Base-by-base conservation (phyloP, 768 basidiomycete genomes). In the Auriculariales sp. region DNA sequence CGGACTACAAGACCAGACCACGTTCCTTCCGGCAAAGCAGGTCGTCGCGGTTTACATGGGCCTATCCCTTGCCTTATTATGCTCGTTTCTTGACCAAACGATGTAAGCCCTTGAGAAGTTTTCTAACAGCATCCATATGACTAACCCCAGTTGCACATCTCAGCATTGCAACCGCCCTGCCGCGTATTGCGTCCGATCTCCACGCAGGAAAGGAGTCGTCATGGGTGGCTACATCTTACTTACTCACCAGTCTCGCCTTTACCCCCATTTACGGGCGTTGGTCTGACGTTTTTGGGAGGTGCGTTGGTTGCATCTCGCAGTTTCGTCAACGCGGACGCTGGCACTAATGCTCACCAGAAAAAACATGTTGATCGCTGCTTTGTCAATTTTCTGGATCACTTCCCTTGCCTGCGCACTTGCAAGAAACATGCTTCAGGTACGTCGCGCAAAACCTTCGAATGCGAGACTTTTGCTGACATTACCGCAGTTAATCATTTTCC, bases 31-130 rank as follows among this genome's bases (percentile, higher is more conserved):
- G 24, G 51, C 54, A 3, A 49, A 42, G 46, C 54, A 54, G 45
- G 54, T 57, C 28, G 54, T 57, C 28, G 50, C 33, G 22, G 56
- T 57, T 3, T 57, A 53, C 33, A 12, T 53, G 25, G 56, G 54
- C 2, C 46, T 57, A 29, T 55, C 54, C 6, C 45, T 55, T 19
- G 56, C 54, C 7, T 51, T 57, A 11, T 48, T 51, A 22, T 55
- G 54, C 46, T 52, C 56, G 9, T 52, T 57, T 46, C 46, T 57
- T 28, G 56, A 57, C 28, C 56, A 57, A 49, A 57, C 54, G n/a
- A n/a, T n/a, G n/a, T n/a, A n/a, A n/a, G n/a, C n/a, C n/a, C n/a
- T n/a, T n/a, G n/a, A n/a, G n/a, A n/a, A n/a, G n/a, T n/a, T n/a
- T n/a, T n/a, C n/a, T n/a, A n/a, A n/a, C n/a, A n/a, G n/a, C n/a